Percentiles rank a stretch among this genome's conserved stretches.
phyloP scores from a whole-genome alignment of 108 stramenopile species.

The Chaetoceros muelleri region DNA sequence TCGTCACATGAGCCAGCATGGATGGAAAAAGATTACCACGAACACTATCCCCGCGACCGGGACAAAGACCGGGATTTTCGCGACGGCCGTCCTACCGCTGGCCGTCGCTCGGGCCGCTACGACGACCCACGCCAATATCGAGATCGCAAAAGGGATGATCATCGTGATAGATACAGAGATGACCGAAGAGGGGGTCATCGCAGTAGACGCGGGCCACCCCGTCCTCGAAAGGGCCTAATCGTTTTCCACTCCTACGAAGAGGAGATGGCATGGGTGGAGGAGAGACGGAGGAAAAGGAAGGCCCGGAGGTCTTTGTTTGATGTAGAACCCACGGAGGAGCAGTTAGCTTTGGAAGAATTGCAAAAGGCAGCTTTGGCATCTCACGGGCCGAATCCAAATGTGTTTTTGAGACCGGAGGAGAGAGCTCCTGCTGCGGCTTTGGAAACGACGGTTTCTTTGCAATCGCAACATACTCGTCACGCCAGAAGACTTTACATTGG shows the following conservation, averaged over 20 bases:
- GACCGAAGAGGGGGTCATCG: neutral
- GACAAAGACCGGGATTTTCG: neutral
- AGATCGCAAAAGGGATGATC: too few species aligned
- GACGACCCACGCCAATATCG: neutral
- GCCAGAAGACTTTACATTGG: slow-evolving; percentile 95
- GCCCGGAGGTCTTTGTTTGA: slow-evolving; percentile 58
- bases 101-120: slow-evolving; percentile 9
- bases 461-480: slow-evolving; percentile 87
- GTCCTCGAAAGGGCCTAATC: slow-evolving; percentile 22
- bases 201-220: slow-evolving; percentile 4
- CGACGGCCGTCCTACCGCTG: slow-evolving; percentile 1
- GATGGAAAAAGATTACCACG: neutral
- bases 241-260: slow-evolving; percentile 60
- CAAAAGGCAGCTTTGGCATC: slow-evolving; percentile 10
- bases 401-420: slow-evolving; percentile 1
- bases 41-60: neutral
- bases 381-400: slow-evolving; percentile 5
- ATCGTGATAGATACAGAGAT: neutral
- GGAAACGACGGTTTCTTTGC: slow-evolving; percentile 5
- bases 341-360: slow-evolving; percentile 33
- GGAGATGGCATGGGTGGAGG: slow-evolving; percentile 72
- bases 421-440: neutral
- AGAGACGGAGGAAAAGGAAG: slow-evolving; percentile 62
- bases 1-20: neutral
- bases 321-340: slow-evolving; percentile 56